Base-by-base conservation (phyloP, 2,329 filamentous ascomycete genomes). In the Claviceps spartinae region DNA sequence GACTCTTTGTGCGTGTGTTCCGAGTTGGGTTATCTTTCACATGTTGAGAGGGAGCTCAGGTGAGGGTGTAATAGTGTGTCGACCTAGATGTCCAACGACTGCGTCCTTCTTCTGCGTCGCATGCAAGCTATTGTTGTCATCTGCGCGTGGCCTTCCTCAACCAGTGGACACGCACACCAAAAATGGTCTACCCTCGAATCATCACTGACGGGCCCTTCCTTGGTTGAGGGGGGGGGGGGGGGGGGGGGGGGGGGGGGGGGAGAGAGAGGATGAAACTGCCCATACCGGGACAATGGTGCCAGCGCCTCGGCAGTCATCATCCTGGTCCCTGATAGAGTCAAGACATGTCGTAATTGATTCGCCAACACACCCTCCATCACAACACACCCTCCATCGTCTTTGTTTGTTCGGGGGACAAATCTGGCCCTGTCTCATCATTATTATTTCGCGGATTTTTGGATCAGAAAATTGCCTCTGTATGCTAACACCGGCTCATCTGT, bases 81-180 rank as follows among this genome's bases (percentile, higher is more conserved):
- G 20, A 41, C 14, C 47, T 50, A 42, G 37, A 50, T 40, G 51
- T 38, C 48, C 51, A 53, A 53, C 43, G 20, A 26, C 22, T 47
- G 45, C 18, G 14, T 20, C 42, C 48, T 11, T 42, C 40, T 43
- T 30, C 24, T 36, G 18, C 18, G 48, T 14, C 13, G 26, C 26
- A 24, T 37, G 5, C 6, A 34, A 37, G 9, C 9, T 11, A 1
- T 30, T 30, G 8, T 30, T 7, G 3, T 14, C 47, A 30, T 30
- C 34, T 49, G 48, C 18, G 18, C 40, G n/a, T 22, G 7, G 42
- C 36, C 2, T 43, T 46, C 9, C 42, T 50, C 20, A 34, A 40
- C 20, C 20, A 4, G 14, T 30, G 42, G 20, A 40, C 30, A 22
- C 18, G 14, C 16, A 8, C 36, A 18, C 26, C 24, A 45, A 5